Evolutionary conservation across 352 stramenopile genomes (phyloP).

Genomic region (Pilasporangium apinafurcum): DNA sequence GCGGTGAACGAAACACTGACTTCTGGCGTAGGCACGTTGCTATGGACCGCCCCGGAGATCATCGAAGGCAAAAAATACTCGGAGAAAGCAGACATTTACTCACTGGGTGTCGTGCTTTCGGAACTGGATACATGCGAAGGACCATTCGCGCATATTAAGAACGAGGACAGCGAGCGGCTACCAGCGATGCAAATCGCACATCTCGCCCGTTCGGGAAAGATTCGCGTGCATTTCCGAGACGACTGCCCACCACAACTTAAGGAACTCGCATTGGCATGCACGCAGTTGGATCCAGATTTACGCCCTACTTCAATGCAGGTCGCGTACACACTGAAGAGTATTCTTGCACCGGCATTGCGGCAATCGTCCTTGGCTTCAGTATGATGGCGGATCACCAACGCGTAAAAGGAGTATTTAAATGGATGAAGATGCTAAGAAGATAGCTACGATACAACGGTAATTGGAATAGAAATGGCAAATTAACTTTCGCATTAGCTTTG

Average conservation of each 20-base stretch:
- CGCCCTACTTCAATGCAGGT: constrained; percentile 67
- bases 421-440: too few relatives aligned
- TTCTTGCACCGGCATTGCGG: constrained; percentile 61
- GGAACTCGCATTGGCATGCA: constrained; percentile 49
- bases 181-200: constrained; percentile 71
- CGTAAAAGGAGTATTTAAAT: too few relatives aligned
- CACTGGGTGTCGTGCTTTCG: constrained; percentile 75
- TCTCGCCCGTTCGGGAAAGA: constrained; percentile 44
- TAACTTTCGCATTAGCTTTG: too few relatives aligned
- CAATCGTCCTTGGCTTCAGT: too few relatives aligned
- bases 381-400: too few relatives aligned
- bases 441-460: too few relatives aligned
- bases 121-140: constrained; percentile 67
- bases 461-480: too few relatives aligned
- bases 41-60: constrained; percentile 87
- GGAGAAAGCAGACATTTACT: constrained; percentile 87
- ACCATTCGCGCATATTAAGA: constrained; percentile 49
- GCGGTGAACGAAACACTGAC: constrained; percentile 71
- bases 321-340: constrained; percentile 67
- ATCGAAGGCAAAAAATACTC: constrained; percentile 83
- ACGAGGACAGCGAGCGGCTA: constrained; percentile 35
- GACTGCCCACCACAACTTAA: constrained; percentile 53
- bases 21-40: constrained; percentile 67
- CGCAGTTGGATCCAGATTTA: constrained; percentile 52
- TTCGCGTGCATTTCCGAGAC: constrained; percentile 38